Conservation (phyloP, 176 grass and related monocot genomes). For the Carex cristatella region DNA sequence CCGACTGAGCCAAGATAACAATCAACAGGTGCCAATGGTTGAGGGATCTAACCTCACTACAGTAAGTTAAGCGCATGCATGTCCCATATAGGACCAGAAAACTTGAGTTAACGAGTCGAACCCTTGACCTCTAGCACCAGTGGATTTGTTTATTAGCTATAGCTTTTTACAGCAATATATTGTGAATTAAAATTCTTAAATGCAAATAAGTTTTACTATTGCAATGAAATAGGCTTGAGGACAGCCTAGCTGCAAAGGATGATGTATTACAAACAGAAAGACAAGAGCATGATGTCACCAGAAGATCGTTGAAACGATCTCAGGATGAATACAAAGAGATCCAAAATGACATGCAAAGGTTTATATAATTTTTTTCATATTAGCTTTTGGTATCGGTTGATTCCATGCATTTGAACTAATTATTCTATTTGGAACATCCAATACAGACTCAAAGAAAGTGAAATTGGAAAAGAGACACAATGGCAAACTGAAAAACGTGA, state of each 20-base stretch:
- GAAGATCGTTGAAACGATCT: constrained; percentile 42
- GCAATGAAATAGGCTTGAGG: constrained; percentile 23
- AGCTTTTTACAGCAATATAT: not conserved
- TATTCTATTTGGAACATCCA: not conserved
- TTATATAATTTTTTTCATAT: not conserved
- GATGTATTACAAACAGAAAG: constrained; percentile 53
- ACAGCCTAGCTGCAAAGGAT: constrained; percentile 40
- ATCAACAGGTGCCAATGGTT: constrained; percentile 16
- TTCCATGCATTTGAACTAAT: not conserved
- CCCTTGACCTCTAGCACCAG: constrained; percentile 23
- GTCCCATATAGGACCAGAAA: constrained; percentile 5
- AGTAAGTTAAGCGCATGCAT: constrained; percentile 21
- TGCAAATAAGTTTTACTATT: constrained; percentile 5
- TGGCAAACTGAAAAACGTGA: constrained; percentile 17
- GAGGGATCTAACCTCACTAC: constrained; percentile 11
- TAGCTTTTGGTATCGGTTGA: not conserved
- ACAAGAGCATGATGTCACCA: constrained; percentile 51
- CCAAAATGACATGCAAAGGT: constrained; percentile 25
- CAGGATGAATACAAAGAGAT: constrained; percentile 49
- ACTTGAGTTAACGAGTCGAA: constrained; percentile 10
- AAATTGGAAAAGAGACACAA: constrained; percentile 23
- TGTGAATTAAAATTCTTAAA: constrained; percentile 1
- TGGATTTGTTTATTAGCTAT: not conserved
- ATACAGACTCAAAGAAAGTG: constrained; percentile 24
- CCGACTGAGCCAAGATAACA: not conserved